These are phyloP conservation scores for Neoarthrinium moseri DNA, from an alignment of 2,329 filamentous ascomycete species.

Conservation along the genomic window DNA sequence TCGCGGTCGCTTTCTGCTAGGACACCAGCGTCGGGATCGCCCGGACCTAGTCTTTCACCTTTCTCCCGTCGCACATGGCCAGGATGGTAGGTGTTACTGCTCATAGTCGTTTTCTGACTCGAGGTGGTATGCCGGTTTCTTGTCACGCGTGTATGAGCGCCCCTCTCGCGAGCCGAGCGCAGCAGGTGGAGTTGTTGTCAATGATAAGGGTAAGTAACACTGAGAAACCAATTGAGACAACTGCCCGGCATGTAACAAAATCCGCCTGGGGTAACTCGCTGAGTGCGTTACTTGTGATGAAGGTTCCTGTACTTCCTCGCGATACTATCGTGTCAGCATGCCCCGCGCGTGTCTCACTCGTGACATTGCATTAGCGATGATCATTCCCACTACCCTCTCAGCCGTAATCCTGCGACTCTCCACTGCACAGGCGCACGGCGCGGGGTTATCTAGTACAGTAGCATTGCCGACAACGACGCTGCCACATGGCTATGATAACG, in stretches of 20 bases:
- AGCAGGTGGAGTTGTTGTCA: no score
- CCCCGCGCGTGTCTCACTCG: not conserved
- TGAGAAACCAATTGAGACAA: not conserved
- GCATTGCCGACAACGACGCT: no score
- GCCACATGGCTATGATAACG: no score
- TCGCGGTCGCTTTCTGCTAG: not conserved
- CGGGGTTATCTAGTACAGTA: no score
- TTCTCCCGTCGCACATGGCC: constrained; percentile 7
- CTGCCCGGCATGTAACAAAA: not conserved
- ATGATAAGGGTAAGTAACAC: not conserved
- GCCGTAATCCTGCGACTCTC: not conserved
- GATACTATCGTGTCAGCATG: not conserved
- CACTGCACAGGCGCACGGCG: not conserved
- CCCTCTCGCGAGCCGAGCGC: no score
- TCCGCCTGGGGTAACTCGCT: not conserved
- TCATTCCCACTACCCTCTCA: not conserved
- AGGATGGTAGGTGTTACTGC: constrained; percentile 9
- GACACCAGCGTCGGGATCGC: constrained; percentile 8
- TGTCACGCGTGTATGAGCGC: no score
- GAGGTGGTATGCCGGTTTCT: not conserved
- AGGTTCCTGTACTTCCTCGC: not conserved
- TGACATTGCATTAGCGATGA: not conserved
- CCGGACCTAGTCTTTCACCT: not conserved
- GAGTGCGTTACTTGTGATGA: no score
- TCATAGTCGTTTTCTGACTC: not conserved